Conservation (phyloP, 2,329 filamentous ascomycete species). For the Trichoderma koningiopsis region DNA sequence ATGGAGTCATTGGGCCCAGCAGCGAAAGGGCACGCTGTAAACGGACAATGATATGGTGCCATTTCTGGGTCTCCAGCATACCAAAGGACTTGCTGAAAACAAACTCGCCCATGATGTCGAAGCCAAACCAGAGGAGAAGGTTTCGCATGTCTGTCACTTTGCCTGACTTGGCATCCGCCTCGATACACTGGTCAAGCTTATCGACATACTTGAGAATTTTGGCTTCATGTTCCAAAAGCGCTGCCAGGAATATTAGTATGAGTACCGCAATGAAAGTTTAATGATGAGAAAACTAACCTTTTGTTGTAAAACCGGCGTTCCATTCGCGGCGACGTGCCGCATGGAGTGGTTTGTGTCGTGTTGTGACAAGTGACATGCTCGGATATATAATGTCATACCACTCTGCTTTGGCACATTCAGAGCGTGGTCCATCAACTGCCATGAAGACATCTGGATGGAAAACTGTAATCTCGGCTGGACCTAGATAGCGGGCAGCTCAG, state of each 20-base stretch:
- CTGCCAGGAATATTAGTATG: background rate
- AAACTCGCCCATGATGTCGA: slow-evolving; percentile 43
- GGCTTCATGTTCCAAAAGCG: slow-evolving; percentile 28
- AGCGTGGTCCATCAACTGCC: slow-evolving; percentile 32
- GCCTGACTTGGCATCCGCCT: slow-evolving; percentile 26
- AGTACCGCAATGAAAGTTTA: background rate
- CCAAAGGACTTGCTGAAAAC: slow-evolving; percentile 41
- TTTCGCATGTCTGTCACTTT: slow-evolving; percentile 28
- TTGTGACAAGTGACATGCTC: slow-evolving; percentile 28
- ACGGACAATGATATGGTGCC: slow-evolving; percentile 35
- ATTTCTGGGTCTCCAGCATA: slow-evolving; percentile 36
- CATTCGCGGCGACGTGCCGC: slow-evolving; percentile 31
- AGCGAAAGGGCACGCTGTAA: slow-evolving; percentile 34
- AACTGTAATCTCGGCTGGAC: slow-evolving; percentile 33
- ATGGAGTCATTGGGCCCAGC: slow-evolving; percentile 36
- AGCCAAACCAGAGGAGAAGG: slow-evolving; percentile 36
- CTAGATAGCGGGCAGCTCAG: slow-evolving; percentile 24
- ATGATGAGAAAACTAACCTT: slow-evolving; percentile 25
- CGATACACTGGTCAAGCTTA: slow-evolving; percentile 29
- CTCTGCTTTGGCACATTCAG: slow-evolving; percentile 33
- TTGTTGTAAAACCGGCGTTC: slow-evolving; percentile 30
- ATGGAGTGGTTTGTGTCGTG: slow-evolving; percentile 31
- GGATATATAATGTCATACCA: slow-evolving; percentile 35
- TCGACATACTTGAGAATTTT: slow-evolving; percentile 29
- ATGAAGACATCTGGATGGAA: slow-evolving; percentile 34